Base-by-base conservation (phyloP, 345 rosid genomes). In the Anastatica hierochuntica region DNA sequence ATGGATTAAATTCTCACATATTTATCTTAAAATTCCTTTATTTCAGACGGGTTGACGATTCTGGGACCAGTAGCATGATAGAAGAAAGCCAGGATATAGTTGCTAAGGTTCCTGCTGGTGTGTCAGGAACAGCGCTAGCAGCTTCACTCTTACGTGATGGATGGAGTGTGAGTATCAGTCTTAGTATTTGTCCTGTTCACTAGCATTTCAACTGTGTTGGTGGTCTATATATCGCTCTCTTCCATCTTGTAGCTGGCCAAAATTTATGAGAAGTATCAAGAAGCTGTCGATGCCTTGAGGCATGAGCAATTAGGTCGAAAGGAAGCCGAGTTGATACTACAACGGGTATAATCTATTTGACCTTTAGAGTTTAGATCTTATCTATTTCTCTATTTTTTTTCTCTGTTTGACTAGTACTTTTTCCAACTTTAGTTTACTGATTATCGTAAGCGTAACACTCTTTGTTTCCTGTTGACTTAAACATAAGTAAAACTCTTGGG, bases 71-170 rank as follows among this genome's bases (percentile, higher is more conserved):
- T 63, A 78, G 59, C 51, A 47, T 42, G 47, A 63, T 51, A 60
- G 92, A 76, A 68, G 83, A 70, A 64, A 62, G 70, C 69, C 71
- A 15, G 18, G 39, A 31, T 17, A 49, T 77, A 67, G 72, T 87
- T 55, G 79, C 96, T 12, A 84, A 70, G 77, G 77, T 90, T 53
- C 98, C 98, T 19, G 75, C 50, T 33, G 96, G 95, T 69, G 85
- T 90, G 55, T 90, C 96, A 36, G 98, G 95, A 74, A 90, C 96
- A 21, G 89, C 96, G 20, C 62, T 90, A 60, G 98, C 98, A 20
- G 95, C 98, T 59, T 87, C 96, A 39, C 77, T 90, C 71, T 72
- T 90, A 66, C 96, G 96, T 46, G 98, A 90, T 67, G 98, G 98
- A 41, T 90, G 98, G 98, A 90, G 98, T 77, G 98, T 90, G 69